These are phyloP conservation scores for Puccinia horiana DNA, from an alignment of 1,284 basidiomycete species.

Conservation along the genomic window DNA sequence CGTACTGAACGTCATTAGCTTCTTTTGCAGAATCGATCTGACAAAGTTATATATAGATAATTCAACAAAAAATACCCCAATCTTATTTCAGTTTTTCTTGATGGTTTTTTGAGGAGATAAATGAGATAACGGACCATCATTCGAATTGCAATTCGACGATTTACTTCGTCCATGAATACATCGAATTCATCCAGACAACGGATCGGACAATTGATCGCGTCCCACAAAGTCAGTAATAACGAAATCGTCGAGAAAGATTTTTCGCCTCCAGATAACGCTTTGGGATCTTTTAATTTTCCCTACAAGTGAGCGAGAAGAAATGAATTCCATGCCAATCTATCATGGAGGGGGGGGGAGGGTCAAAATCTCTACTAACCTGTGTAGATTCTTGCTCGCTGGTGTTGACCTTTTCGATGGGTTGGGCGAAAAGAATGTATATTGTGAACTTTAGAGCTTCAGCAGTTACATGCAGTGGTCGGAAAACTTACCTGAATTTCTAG, in stretches of 20 bases:
- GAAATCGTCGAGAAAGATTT: constrained; percentile 97
- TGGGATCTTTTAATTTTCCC: constrained; percentile 37
- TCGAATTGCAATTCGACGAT: constrained; percentile 83
- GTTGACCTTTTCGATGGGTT: constrained; percentile 12
- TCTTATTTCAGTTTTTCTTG: neutral
- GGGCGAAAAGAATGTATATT: neutral
- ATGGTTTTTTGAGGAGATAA: neutral
- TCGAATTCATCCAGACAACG: constrained; percentile 81
- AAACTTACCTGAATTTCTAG: constrained; percentile 69
- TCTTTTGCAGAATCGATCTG: constrained; percentile 77
- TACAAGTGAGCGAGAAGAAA: neutral
- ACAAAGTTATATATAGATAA: neutral
- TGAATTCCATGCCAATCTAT: constrained; percentile 15
- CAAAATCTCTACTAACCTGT: constrained; percentile 48
- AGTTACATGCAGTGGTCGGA: neutral
- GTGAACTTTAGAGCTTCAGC: neutral
- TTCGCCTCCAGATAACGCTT: constrained; percentile 80
- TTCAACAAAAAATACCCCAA: no score
- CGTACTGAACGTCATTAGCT: constrained; percentile 81
- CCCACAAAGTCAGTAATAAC: constrained; percentile 88
- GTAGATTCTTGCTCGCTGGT: constrained; percentile 29
- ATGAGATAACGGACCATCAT: constrained; percentile 65
- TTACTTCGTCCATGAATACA: constrained; percentile 93
- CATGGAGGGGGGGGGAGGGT: no score
- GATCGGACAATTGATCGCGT: constrained; percentile 87